Base-by-base conservation (phyloP, 768 basidiomycete genomes). In the Leccinum incarnatum region DNA sequence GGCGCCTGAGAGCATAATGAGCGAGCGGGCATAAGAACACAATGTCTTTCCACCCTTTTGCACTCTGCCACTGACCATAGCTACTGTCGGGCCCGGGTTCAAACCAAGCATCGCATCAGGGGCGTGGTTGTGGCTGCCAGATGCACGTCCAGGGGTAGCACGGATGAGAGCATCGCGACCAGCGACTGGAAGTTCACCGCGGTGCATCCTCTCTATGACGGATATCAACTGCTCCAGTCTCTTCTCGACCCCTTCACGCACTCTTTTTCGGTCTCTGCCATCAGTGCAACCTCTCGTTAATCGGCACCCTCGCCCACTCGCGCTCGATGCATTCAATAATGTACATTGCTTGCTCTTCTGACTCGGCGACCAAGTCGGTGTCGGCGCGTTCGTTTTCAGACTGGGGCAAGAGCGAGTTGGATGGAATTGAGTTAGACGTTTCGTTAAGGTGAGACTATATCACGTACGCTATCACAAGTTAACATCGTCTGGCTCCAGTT, bases 11-110 rank as follows among this genome's bases (percentile, higher is more conserved):
- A 60, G 1, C 52, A 54, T 21, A 57, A 42, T 56, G 32, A 63
- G 37, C 40, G 21, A 52, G 27, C 12, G 1, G 5, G 4, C 8
- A 49, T 11, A 45, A 27, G 0, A 27, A 27, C 27, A 27, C 6
- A 96, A 96, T 1, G 90, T 91, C 79, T 91, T 91, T 29, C 91
- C 93, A 21, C 79, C 83, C 71, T 84, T 86, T 76, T 94, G 93
- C 21, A 88, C 83, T 60, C 80, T 84, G 74, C 86, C 2, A 29
- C 27, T 86, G 8, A 88, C 93, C 77, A 96, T 85, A 5, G 89
- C 88, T 12, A 95, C 89, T 1, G 95, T 92, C 2, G 95, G 23
- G 23, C 23, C 23, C 23, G 23, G 93, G 67, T 91, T 94, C n/a
- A 95, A 75, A 47, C 86, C 84, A 68, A 89, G 75, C 75, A 87